Base-by-base conservation (phyloP, 116 monocot species). In the Trichopus zeylanicus region DNA sequence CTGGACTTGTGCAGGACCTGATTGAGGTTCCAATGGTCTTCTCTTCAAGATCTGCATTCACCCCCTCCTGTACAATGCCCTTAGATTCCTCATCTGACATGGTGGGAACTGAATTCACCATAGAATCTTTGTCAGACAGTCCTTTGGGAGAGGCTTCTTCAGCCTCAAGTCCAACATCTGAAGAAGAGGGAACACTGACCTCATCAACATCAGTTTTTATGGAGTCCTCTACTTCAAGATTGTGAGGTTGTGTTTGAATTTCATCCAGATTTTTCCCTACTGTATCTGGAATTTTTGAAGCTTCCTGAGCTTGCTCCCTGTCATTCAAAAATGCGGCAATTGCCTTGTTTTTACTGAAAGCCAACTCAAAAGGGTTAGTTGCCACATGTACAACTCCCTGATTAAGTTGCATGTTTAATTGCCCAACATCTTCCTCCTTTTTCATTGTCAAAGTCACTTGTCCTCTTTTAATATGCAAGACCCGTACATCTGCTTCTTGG, bases 371-470 rank as follows among this genome's bases (percentile, higher is more conserved):
- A 46, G 98, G 83, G 31, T 88, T 99, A 23, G 73, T 78, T 56
- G 86, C 77, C 6, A 58, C 62, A 66, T 93, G 75, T 26, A 77
- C 77, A 56, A 81, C 77, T 5, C 93, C 88, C 33, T 74, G 63
- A 53, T 80, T 93, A 52, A 87, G 84, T 68, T 88, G 62, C 63
- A 46, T 72, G 51, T 88, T 88, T 51, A 82, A 59, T 37, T 52
- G 67, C 57, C 73, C 75, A 57, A 85, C 64, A 69, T 92, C 76
- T 75, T 80, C 87, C 71, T 80, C 85, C 53, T 83, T 84, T 51
- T 98, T 98, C 98, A 88, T 99, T 28, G 98, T 92, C 69, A 99
- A 67, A 39, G 88, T 91, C 20, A 63, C 71, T 70, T 86, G 73
- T 20, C 85, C 92, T 76, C 82, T 81, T 25, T 68, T 20, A 63